A percentile compares a stretch with the other conserved stretches of the same genome.
These are phyloP conservation scores for Oryza nivara DNA, from an alignment of 176 grass and related monocot genomes.

Conservation along the genomic window DNA sequence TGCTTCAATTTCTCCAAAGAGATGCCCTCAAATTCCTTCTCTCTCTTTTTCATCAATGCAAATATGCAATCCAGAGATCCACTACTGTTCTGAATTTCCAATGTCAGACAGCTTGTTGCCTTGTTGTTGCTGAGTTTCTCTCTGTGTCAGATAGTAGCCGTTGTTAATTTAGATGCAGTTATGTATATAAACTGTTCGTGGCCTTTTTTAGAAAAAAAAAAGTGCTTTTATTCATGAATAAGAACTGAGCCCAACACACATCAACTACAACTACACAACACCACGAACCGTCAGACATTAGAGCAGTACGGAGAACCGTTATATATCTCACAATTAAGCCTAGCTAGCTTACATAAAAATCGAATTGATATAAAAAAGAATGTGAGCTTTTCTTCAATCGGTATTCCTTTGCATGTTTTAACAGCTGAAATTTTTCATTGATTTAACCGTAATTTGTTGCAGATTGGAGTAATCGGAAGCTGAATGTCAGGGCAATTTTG, in stretches of 20 bases:
- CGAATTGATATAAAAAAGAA: background rate
- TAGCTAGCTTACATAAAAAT: background rate
- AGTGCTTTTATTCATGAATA: background rate
- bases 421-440: background rate
- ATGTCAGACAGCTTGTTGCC: background rate
- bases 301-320: background rate
- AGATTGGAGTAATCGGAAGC: slow-evolving; percentile 5
- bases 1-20: too few species aligned
- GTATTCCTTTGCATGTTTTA: background rate
- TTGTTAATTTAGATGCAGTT: too few species aligned
- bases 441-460: slow-evolving; percentile 17
- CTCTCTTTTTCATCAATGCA: too few species aligned
- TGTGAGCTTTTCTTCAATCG: background rate
- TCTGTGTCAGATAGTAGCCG: background rate
- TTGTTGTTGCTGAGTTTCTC: background rate
- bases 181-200: too few species aligned
- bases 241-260: background rate
- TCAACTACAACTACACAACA: background rate
- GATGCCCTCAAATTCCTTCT: too few species aligned
- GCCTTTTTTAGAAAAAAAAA: too few species aligned
- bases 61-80: too few species aligned
- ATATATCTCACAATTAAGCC: background rate
- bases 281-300: background rate
- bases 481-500: background rate
- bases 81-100: too few species aligned